Evolutionary conservation across 169 alveolate species (phyloP), one percentile per base, ranked within the genome.

Genomic region (Plasmodium blacklocki): DNA sequence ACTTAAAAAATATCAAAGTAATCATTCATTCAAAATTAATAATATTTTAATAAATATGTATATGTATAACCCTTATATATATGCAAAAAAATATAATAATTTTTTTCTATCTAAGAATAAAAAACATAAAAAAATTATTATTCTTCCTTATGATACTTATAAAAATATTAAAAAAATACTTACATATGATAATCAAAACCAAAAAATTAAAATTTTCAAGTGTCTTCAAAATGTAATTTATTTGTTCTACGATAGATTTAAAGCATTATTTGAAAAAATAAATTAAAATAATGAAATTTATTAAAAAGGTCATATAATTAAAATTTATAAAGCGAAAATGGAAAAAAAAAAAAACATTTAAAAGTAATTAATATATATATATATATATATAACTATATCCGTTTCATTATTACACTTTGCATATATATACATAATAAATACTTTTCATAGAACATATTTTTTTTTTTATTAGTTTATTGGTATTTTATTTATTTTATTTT

Each of bases 91-190:
- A 29, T 59, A 74, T n/a, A 80, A 67, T 23, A 71, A 50, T 0
- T 47, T 18, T 68, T 26, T 59, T 6, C 4, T 80, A 8, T 39
- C 83, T 45, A 80, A 68, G 18, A 50, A 60, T 5, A 80, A 52
- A 56, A 71, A 64, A 7, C 60, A 47, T n/a, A 86, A 86, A 21
- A 86, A 72, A 54, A 32, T 86, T 3, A 72, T 86, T n/a, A 72
- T 86, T 49, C 71, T 86, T 43, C 92, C 92, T 60, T 74, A 86
- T 49, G 92, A 86, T 56, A 59, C 88, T 19, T 86, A 86, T 54
- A 72, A 73, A 72, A 86, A 86, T 32, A 86, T 86, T 58, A 47
- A 67, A 56, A 86, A 70, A 43, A 49, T 86, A 43, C 59, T 72
- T 67, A 71, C 21, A 19, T 21, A 56, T 56, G 52, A 39, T 23